These are phyloP conservation scores for Eimeria zaria DNA, from an alignment of 169 alveolate species.

Conservation along the genomic window DNA sequence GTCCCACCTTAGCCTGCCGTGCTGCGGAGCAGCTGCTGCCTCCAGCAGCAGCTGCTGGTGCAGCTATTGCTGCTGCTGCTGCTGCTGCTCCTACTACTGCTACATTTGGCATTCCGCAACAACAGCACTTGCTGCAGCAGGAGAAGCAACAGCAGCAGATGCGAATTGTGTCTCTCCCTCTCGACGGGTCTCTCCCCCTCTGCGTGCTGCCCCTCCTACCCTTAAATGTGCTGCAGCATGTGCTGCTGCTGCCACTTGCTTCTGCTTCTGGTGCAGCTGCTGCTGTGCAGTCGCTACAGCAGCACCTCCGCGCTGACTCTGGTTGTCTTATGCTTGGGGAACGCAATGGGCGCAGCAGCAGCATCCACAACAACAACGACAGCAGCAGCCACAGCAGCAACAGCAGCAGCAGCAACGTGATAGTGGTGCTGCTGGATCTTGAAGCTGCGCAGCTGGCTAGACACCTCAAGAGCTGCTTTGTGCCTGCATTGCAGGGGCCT, in stretches of 20 bases:
- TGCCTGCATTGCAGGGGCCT: slow-evolving; percentile 37
- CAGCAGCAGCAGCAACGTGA: slow-evolving; percentile 52
- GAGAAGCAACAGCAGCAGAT: slow-evolving; percentile 43
- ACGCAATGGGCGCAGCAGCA: neutral
- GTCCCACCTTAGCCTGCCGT: slow-evolving; percentile 6
- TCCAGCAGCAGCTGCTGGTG: neutral
- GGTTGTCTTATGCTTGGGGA: neutral
- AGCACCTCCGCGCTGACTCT: neutral
- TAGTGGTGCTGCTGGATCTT: slow-evolving; percentile 42
- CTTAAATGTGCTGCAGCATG: neutral
- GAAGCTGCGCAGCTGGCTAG: slow-evolving; percentile 54
- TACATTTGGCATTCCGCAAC: slow-evolving; percentile 11
- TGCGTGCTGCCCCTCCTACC: slow-evolving; percentile 50
- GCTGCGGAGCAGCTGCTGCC: slow-evolving; percentile 46
- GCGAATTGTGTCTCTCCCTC: slow-evolving; percentile 7
- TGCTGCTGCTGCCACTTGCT: slow-evolving; percentile 52
- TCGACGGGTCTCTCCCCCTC: slow-evolving; percentile 39
- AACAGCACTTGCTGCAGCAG: neutral
- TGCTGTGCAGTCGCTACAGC: slow-evolving; percentile 28
- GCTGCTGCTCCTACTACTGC: slow-evolving; percentile 49
- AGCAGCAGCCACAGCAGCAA: slow-evolving; percentile 19
- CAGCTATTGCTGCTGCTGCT: neutral
- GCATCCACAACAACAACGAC: slow-evolving; percentile 4
- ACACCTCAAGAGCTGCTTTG: slow-evolving; percentile 56
- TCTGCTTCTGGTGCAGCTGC: slow-evolving; percentile 35